Base-by-base conservation (phyloP, 2,329 filamentous ascomycete species). In the Xylaria sp. region DNA sequence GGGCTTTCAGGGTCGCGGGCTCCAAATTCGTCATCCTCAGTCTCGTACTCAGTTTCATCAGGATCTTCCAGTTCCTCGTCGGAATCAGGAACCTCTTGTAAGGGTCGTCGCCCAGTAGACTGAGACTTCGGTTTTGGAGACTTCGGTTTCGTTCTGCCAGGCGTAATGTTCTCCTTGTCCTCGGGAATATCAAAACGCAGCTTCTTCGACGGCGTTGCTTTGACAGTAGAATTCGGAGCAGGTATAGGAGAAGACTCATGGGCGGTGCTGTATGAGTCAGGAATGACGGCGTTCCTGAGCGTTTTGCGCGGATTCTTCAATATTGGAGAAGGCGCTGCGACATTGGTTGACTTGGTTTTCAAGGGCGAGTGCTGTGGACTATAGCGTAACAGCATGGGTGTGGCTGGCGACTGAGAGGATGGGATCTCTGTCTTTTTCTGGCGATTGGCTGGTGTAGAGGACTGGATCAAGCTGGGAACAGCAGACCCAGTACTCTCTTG, bases 151-250 rank as follows among this genome's bases (percentile, higher is more conserved):
- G 72, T 77, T 48, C 77, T 75, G 39, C 75, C 77, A 13, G 78
- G 78, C 1, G 78, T 79, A 52, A 78, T 75, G 55, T 79, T 79
- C 66, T 79, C 78, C 61, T 79, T 79, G 41, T 79, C 71, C 6
- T 78, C 78, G 3, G 75, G 76, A 8, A 79, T 20, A 13, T 75
- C 67, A 43, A 79, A 79, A 23, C 75, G 74, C 54, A 75, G 23
- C 57, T 67, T 74, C 65, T 78, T 79, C 0, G 60, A 69, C 0
- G 76, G 74, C 6, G 73, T 76, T 2, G 62, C 71, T 28, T 73
- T 71, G n/a, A 59, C 56, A n/a, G 70, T 66, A 13, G 75, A 71
- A 41, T 70, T 75, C 15, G 65, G 68, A n/a, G 71, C 69, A 18
- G 73, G 73, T 0, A 73, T 71, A 12, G 68, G 63, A 56, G 75